These are phyloP conservation scores for Ustilago shanxiensis DNA, from an alignment of 1,284 basidiomycete species.

Conservation along the genomic window DNA sequence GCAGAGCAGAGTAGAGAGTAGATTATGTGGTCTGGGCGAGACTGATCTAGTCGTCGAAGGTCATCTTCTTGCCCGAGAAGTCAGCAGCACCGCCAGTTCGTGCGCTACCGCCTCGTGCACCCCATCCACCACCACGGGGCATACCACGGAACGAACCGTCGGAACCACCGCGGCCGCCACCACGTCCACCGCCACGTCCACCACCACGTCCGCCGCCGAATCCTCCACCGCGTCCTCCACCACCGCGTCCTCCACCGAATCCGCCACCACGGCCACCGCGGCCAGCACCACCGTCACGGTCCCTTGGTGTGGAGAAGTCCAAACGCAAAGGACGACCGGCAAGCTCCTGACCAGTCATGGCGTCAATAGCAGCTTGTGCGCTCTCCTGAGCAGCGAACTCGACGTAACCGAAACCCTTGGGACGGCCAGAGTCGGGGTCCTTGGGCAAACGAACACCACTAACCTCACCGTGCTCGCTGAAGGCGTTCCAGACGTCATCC, in stretches of 20 bases:
- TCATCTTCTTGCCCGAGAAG: conserved; percentile 84
- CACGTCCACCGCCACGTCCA: conserved; percentile 78
- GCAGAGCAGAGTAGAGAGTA: not conserved
- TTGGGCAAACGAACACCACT: conserved; percentile 92
- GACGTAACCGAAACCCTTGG: conserved; percentile 98
- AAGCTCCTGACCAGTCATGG: conserved; percentile 80
- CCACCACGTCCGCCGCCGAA: conserved; percentile 51
- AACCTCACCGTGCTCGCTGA: conserved; percentile 89
- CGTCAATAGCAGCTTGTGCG: conserved; percentile 84
- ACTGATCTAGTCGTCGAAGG: conserved; percentile 75
- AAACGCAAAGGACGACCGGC: conserved; percentile 85
- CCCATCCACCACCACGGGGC: conserved; percentile 70
- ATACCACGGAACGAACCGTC: conserved; percentile 72
- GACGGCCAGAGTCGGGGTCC: conserved; percentile 87
- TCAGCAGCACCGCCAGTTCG: conserved; percentile 81
- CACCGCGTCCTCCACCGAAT: conserved; percentile 72
- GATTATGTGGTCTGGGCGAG: not conserved
- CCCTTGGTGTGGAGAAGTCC: conserved; percentile 89
- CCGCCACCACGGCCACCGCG: conserved; percentile 74
- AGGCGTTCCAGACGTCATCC: conserved; percentile 86
- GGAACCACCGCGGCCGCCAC: conserved; percentile 72
- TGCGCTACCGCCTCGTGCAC: conserved; percentile 67
- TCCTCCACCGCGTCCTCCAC: conserved; percentile 63
- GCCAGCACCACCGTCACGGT: conserved; percentile 73
- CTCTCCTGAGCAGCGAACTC: conserved; percentile 86